A percentile compares a stretch with the other conserved stretches of the same genome.
Conservation (phyloP, 768 basidiomycete genomes). For the Butyriboletus loyo region DNA sequence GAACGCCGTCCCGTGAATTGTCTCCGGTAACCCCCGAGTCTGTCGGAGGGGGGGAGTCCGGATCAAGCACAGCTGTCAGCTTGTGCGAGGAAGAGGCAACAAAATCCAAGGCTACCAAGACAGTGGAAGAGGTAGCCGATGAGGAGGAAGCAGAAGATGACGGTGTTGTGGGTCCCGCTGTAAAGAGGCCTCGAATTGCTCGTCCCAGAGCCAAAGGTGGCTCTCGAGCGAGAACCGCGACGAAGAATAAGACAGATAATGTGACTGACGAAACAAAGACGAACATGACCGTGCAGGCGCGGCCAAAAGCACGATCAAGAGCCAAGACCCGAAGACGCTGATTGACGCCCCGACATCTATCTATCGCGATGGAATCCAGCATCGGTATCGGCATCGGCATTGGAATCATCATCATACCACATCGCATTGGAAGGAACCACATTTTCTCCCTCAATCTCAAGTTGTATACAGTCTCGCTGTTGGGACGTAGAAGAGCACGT, state of each 20-base stretch:
- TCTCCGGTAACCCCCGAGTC: constrained; percentile 26
- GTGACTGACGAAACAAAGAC: constrained; percentile 15
- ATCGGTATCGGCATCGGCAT: constrained; percentile 18
- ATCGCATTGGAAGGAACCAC: constrained; percentile 18
- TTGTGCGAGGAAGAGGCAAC: constrained; percentile 26
- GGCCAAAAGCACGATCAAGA: constrained; percentile 31
- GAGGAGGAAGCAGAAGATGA: constrained; percentile 18
- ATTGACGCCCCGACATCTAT: constrained; percentile 10
- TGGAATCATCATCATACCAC: constrained; percentile 20
- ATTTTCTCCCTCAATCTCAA: constrained; percentile 22
- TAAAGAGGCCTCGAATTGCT: constrained; percentile 21
- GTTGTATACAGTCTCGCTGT: constrained; percentile 17
- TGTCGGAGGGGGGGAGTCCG: constrained; percentile 26
- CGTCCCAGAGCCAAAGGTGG: constrained; percentile 23
- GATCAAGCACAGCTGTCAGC: constrained; percentile 34
- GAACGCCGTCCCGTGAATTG: constrained; percentile 23
- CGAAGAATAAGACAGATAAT: constrained; percentile 15
- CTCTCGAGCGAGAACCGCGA: constrained; percentile 15
- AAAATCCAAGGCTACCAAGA: constrained; percentile 19
- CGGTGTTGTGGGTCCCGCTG: constrained; percentile 4
- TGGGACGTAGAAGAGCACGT: constrained; percentile 1
- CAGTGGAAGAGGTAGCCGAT: constrained; percentile 8
- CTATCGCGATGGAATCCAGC: constrained; percentile 10
- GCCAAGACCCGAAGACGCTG: constrained; percentile 30
- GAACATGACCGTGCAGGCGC: constrained; percentile 23